phyloP scores from a whole-genome alignment of 495 filamentous ascomycete species.

The Penicillium ochrochloron region DNA sequence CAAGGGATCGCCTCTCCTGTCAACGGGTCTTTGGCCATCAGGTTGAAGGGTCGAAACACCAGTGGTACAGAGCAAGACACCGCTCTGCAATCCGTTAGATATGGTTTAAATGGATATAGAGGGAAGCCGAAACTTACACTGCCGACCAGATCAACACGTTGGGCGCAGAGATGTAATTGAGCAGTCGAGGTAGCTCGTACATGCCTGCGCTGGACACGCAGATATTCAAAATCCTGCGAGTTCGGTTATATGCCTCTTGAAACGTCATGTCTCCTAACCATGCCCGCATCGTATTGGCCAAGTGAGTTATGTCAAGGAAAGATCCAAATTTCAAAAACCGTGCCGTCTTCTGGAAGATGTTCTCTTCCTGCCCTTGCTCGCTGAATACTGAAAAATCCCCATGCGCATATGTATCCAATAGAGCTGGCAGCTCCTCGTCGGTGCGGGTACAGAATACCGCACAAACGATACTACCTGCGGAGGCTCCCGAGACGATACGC shows the following conservation, averaged over 20 bases:
- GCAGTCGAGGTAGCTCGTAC: constrained; percentile 81
- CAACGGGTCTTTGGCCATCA: constrained; percentile 84
- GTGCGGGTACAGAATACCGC: constrained; percentile 82
- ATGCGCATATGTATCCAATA: constrained; percentile 75
- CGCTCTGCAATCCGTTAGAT: constrained; percentile 51
- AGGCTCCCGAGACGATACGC: constrained; percentile 90
- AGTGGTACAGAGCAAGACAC: constrained; percentile 93
- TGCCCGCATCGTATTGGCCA: constrained; percentile 77
- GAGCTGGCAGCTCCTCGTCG: constrained; percentile 79
- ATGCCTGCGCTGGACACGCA: constrained; percentile 85
- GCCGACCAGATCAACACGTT: constrained; percentile 97
- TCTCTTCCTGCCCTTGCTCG: constrained; percentile 68
- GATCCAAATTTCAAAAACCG: constrained; percentile 80
- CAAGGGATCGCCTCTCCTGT: constrained; percentile 79
- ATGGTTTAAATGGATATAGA: neutral
- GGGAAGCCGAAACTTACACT: constrained; percentile 59
- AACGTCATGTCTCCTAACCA: constrained; percentile 90
- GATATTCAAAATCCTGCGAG: constrained; percentile 87
- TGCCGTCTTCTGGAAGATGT: constrained; percentile 68
- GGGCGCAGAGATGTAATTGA: constrained; percentile 92
- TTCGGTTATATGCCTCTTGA: constrained; percentile 93
- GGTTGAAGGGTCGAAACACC: constrained; percentile 74
- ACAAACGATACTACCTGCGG: constrained; percentile 92
- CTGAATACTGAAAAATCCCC: constrained; percentile 87
- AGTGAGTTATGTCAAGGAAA: constrained; percentile 79